A percentile compares a stretch with the other conserved stretches of the same genome.
Conservation (phyloP, 495 filamentous ascomycete species). For the Penicillium cataractarum region DNA sequence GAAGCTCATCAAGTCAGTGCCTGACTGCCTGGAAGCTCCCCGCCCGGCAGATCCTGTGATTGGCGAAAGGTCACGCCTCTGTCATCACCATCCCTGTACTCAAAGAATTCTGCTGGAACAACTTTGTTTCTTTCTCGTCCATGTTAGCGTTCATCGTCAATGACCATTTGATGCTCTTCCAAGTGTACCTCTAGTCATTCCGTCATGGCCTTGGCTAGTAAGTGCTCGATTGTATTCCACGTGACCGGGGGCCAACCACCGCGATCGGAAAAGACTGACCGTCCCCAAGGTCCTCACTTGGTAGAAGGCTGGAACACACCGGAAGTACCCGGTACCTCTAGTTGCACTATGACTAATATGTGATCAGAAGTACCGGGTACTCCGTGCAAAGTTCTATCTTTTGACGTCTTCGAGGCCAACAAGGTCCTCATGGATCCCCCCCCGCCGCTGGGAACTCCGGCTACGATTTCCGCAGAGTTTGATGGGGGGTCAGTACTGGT, state of each 20-base stretch:
- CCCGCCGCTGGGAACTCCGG: constrained; percentile 19
- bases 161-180: background rate
- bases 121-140: background rate
- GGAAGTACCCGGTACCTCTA: constrained; percentile 25
- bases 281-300: constrained; percentile 47
- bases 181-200: background rate
- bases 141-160: background rate
- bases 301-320: background rate
- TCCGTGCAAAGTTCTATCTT: background rate
- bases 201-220: background rate
- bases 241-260: constrained; percentile 22
- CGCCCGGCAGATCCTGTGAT: constrained; percentile 17
- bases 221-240: constrained; percentile 9
- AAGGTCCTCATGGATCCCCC: constrained; percentile 37
- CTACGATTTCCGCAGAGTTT: constrained; percentile 27
- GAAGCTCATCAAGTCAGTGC: constrained; percentile 17
- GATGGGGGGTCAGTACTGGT: constrained; percentile 2
- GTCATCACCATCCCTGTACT: constrained; percentile 10
- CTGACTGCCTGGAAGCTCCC: constrained; percentile 15
- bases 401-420: constrained; percentile 31
- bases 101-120: background rate
- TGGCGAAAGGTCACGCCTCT: constrained; percentile 11
- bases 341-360: background rate
- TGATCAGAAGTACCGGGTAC: constrained; percentile 23
- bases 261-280: constrained; percentile 28